Conservation (phyloP, 768 basidiomycete genomes). For the Chiua virens region DNA sequence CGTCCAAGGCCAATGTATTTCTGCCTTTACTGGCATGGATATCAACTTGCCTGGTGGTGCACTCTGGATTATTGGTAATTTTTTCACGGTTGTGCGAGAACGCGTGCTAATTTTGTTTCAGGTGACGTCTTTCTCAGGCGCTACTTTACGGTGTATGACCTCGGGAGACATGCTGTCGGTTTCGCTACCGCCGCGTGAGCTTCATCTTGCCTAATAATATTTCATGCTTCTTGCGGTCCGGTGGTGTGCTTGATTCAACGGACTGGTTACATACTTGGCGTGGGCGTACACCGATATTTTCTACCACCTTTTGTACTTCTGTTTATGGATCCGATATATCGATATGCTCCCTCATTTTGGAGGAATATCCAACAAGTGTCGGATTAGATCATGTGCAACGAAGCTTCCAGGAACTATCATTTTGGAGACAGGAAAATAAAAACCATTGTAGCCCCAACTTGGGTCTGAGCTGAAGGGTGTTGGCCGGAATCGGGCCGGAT, state of each 20-base stretch:
- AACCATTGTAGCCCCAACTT: too few relatives aligned
- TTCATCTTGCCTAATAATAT: background rate
- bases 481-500: too few relatives aligned
- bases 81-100: background rate
- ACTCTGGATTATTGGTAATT: slow-evolving; percentile 88
- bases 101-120: slow-evolving; percentile 23
- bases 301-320: background rate
- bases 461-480: too few relatives aligned
- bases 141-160: slow-evolving; percentile 90
- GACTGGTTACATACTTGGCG: background rate
- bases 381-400: too few relatives aligned
- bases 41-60: slow-evolving; percentile 77
- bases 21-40: slow-evolving; percentile 89
- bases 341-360: too few relatives aligned
- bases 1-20: slow-evolving; percentile 90
- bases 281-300: too few relatives aligned
- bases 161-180: slow-evolving; percentile 76
- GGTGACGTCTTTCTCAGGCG: slow-evolving; percentile 91
- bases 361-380: too few relatives aligned
- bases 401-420: too few relatives aligned
- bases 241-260: slow-evolving; percentile 13
- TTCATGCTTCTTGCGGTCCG: background rate
- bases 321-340: background rate
- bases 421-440: too few relatives aligned
- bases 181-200: slow-evolving; percentile 58